Conservation (phyloP, 192 early-diverging fungal species). For the Rhizoclosmatium globosum region DNA sequence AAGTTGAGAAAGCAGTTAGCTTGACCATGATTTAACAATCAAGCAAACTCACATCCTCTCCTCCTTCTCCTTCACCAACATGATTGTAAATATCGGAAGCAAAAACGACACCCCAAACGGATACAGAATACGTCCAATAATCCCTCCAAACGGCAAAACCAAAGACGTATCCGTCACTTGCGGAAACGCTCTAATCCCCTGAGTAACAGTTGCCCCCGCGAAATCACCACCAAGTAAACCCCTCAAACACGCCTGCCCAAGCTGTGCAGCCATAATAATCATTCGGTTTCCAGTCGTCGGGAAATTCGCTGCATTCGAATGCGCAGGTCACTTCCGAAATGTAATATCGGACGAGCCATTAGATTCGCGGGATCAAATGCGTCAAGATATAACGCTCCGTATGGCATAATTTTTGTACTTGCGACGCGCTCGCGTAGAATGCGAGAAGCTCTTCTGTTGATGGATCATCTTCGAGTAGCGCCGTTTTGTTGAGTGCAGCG, state of each 20-base stretch:
- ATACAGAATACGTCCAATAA: conserved; percentile 73
- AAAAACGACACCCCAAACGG: conserved; percentile 81
- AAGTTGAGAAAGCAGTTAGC: conserved; percentile 2
- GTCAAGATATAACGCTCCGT: conserved; percentile 62
- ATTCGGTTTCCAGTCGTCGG: conserved; percentile 62
- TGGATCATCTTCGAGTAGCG: neutral
- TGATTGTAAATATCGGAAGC: conserved; percentile 74
- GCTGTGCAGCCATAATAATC: conserved; percentile 52
- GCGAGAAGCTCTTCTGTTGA: conserved; percentile 13
- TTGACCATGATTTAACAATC: neutral
- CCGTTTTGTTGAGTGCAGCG: conserved; percentile 46
- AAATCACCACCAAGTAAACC: conserved; percentile 36
- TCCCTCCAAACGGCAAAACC: conserved; percentile 60
- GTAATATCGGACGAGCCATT: conserved; percentile 44
- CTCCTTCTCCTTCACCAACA: conserved; percentile 78
- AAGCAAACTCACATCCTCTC: conserved; percentile 54
- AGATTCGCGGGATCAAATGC: conserved; percentile 48
- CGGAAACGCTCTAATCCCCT: conserved; percentile 73
- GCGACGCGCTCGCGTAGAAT: conserved; percentile 32
- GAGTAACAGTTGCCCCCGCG: conserved; percentile 63
- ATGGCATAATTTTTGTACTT: conserved; percentile 61
- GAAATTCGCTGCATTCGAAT: conserved; percentile 56
- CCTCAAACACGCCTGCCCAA: conserved; percentile 51
- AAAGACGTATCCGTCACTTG: conserved; percentile 45
- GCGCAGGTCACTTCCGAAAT: conserved; percentile 56